Evolutionary conservation across 495 filamentous ascomycete genomes (phyloP).

Genomic region (Penicillium fimorum): DNA sequence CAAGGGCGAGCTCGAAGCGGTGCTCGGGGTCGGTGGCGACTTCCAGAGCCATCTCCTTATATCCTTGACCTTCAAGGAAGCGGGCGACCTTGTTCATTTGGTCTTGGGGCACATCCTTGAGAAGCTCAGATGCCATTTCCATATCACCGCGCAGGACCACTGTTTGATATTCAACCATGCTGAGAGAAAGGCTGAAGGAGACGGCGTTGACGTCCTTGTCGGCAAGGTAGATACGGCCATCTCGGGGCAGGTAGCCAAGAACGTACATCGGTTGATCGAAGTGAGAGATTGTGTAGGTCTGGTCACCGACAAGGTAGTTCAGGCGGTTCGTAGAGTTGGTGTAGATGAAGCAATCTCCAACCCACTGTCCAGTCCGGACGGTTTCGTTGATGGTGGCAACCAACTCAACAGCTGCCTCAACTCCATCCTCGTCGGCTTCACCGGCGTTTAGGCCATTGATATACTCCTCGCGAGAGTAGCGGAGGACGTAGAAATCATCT

Average conservation of each 20-base stretch:
- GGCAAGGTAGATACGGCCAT: conserved; percentile 87
- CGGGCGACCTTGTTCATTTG: conserved; percentile 97
- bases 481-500: conserved; percentile 90
- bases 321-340: conserved; percentile 94
- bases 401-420: conserved; percentile 94
- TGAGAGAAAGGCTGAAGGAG: conserved; percentile 86
- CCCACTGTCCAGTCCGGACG: conserved; percentile 94
- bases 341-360: conserved; percentile 98
- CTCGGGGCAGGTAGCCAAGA: conserved; percentile 90
- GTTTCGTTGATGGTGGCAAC: conserved; percentile 93
- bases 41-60: conserved; percentile 91
- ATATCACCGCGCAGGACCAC: conserved; percentile 93
- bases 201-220: conserved; percentile 93
- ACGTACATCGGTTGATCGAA: conserved; percentile 95
- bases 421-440: conserved; percentile 88
- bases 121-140: conserved; percentile 83
- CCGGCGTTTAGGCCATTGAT: conserved; percentile 76
- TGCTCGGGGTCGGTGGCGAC: conserved; percentile 97
- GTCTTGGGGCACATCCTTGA: conserved; percentile 77
- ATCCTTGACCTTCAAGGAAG: conserved; percentile 95
- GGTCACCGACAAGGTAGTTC: conserved; percentile 97
- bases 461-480: conserved; percentile 87
- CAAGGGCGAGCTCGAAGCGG: conserved; percentile 89
- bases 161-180: conserved; percentile 97
- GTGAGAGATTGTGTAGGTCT: conserved; percentile 97